Evolutionary conservation across 345 rosid genomes (phyloP), one percentile per base, ranked within the genome.

Genomic region (Linum lewisii): DNA sequence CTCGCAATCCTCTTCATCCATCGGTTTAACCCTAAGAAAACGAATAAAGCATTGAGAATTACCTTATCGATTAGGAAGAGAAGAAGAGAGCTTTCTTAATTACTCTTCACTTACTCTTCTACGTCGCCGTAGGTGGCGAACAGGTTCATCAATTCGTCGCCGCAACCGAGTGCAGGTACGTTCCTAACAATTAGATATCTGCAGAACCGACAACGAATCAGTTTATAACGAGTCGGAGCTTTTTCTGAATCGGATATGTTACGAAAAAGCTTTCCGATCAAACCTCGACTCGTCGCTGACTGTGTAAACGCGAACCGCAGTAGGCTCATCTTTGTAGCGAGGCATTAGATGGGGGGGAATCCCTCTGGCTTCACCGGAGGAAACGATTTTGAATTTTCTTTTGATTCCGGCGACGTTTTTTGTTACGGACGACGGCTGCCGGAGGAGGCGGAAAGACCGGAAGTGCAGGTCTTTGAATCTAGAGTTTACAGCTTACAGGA

Each of bases 111-210:
- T 70, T 61, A 92, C 98, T 89, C 99, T 75, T 93, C 94, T 49
- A 93, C 69, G 57, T 82, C 91, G 62, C 97, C 97, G 45, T 85
- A 85, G 25, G 87, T 73, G 32, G 81, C 66, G 29, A 89, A 87
- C 52, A 93, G 73, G 53, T 69, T 86, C 79, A 73, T 37, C 76
- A 93, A 74, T 64, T 85, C 95, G n/a, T 83, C 86, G 24, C 94
- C 95, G 51, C 97, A 93, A 11, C 99, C 99, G 62, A 93, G 63
- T n/a, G 95, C 82, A 8, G 99, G 95, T 24, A 89, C 94, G 50
- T 93, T 93, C 65, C 84, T 85, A 54, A 87, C 94, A 23, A 89
- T 73, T 74, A 90, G 76, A 73, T 87, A 85, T 58, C 97, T 90
- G 71, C 14, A 56, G 16, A 64, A 55, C 23, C 37, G 2, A 8